Percentiles rank a stretch among this genome's conserved stretches.
Evolutionary conservation across 164 flowering plant genomes (phyloP).

Genomic region (Nelumbo lutea): DNA sequence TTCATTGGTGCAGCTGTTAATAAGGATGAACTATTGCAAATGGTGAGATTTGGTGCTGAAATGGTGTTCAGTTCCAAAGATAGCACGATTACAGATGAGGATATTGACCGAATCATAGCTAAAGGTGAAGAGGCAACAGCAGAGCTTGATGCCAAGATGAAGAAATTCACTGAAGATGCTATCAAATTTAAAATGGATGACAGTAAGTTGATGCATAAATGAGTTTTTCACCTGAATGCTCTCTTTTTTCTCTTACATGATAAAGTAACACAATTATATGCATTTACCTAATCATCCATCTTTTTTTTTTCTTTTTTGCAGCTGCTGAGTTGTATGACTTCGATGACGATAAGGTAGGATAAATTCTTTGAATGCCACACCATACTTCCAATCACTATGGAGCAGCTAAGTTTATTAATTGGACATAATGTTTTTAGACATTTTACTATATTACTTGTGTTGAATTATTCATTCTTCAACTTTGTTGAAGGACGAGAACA

Average conservation of each 20-base stretch:
- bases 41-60: constrained; percentile 99
- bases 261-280: no score
- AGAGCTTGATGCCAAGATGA: constrained; percentile 99
- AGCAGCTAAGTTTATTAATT: not conserved
- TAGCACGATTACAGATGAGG: constrained; percentile 97
- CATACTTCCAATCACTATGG: not conserved
- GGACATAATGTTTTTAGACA: not conserved
- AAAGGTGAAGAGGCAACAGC: constrained; percentile 99
- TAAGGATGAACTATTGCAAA: constrained; percentile 94
- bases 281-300: no score
- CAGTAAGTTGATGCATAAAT: constrained; percentile 46
- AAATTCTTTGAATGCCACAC: not conserved
- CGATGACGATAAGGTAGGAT: constrained; percentile 81
- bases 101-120: constrained; percentile 96
- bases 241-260: not conserved
- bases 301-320: constrained; percentile 28
- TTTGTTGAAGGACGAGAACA: constrained; percentile 68
- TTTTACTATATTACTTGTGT: not conserved
- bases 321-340: constrained; percentile 96
- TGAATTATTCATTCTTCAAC: constrained; percentile 8
- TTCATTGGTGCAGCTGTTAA: constrained; percentile 71
- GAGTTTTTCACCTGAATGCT: not conserved
- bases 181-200: constrained; percentile 99
- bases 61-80: constrained; percentile 99
- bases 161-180: constrained; percentile 98